phyloP scores from a whole-genome alignment of 108 stramenopile species.

The Tribonema minus region DNA sequence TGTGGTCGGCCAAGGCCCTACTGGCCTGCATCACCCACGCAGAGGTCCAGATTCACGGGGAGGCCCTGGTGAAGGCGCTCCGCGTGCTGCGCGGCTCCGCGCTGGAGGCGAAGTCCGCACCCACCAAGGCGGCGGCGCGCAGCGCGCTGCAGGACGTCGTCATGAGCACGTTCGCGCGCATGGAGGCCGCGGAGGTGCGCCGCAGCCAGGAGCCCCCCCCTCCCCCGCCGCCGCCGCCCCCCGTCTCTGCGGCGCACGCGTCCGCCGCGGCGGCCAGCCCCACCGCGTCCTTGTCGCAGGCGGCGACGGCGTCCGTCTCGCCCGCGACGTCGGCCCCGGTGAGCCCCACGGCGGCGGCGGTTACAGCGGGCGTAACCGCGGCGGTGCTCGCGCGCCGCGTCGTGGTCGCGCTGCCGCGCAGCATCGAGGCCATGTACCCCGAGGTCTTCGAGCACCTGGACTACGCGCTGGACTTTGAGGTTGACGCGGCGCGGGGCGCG shows the following conservation, averaged over 20 bases:
- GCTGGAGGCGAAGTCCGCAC: constrained; percentile 2
- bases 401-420: too few relatives aligned
- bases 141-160: not conserved
- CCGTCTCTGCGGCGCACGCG: not conserved
- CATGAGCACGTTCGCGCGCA: not conserved
- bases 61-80: not conserved
- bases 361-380: too few relatives aligned
- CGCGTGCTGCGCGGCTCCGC: not conserved
- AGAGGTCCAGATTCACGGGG: not conserved
- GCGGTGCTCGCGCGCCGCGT: too few relatives aligned
- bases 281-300: not conserved
- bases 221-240: not conserved
- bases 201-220: not conserved
- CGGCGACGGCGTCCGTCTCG: not conserved
- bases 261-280: not conserved
- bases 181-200: not conserved
- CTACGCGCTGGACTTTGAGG: too few relatives aligned
- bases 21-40: not conserved
- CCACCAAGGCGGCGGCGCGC: constrained; percentile 9
- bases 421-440: too few relatives aligned
- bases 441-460: too few relatives aligned
- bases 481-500: too few relatives aligned
- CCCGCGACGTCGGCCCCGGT: not conserved
- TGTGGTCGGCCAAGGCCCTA: too few relatives aligned
- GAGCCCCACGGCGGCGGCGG: too few relatives aligned